A percentile compares a stretch with the other conserved stretches of the same genome.
phyloP scores from a whole-genome alignment of 2,329 filamentous ascomycete species.

The Clonostachys sp. region DNA sequence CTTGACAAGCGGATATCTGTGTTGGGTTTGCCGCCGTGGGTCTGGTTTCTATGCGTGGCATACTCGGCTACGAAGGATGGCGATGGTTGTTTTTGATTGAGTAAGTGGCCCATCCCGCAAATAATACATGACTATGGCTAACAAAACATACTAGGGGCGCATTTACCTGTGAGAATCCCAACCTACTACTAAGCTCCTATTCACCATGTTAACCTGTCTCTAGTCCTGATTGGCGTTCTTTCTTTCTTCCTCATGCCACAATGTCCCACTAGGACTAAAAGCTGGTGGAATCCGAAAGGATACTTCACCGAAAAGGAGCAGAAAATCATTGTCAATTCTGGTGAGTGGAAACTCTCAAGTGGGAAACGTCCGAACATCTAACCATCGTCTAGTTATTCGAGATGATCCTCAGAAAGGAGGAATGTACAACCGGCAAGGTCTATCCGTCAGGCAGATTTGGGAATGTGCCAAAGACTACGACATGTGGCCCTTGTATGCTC shows the following conservation, averaged over 20 bases:
- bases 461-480: conserved; percentile 43
- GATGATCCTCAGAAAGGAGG: conserved; percentile 52
- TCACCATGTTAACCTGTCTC: conserved; percentile 28
- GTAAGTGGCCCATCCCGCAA: conserved; percentile 9
- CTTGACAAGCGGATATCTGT: conserved; percentile 30
- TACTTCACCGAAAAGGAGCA: conserved; percentile 62
- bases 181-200: too few relatives aligned
- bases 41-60: conserved; percentile 48
- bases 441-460: conserved; percentile 37
- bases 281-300: conserved; percentile 48
- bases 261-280: conserved; percentile 59
- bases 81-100: conserved; percentile 46
- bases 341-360: conserved; percentile 5
- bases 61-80: conserved; percentile 49
- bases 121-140: neutral
- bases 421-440: conserved; percentile 48
- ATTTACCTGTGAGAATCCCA: conserved; percentile 19
- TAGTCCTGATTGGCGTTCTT: conserved; percentile 42
- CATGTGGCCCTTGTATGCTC: conserved; percentile 46
- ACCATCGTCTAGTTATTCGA: conserved; percentile 24
- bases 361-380: neutral
- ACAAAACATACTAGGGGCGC: conserved; percentile 15
- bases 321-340: conserved; percentile 60
- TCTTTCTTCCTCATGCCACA: conserved; percentile 54
- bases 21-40: conserved; percentile 53